These are phyloP conservation scores for Eucalyptus curtisii DNA, from an alignment of 345 rosid species.

Conservation along the genomic window DNA sequence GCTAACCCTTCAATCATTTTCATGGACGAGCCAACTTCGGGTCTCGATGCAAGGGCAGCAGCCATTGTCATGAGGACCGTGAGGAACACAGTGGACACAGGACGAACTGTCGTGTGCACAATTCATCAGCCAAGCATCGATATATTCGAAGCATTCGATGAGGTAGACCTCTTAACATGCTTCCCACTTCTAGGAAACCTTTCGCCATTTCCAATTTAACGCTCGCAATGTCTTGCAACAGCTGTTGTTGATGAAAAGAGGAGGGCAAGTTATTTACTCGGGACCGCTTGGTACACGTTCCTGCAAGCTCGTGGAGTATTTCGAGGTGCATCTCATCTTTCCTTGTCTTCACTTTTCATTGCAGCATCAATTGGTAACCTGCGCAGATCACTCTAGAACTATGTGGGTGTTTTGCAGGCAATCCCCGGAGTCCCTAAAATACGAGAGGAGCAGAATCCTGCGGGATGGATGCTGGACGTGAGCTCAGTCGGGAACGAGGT, in stretches of 20 bases:
- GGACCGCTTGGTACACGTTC: conserved; percentile 9
- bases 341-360: background rate
- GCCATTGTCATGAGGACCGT: conserved; percentile 52
- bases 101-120: conserved; percentile 52
- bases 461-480: conserved; percentile 11
- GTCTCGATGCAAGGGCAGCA: conserved; percentile 51
- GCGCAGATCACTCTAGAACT: background rate
- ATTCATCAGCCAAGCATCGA: conserved; percentile 54
- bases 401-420: background rate
- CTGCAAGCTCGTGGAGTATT: conserved; percentile 1
- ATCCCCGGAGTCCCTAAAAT: conserved; percentile 8
- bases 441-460: background rate
- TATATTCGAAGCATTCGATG: conserved; percentile 50
- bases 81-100: conserved; percentile 41
- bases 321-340: background rate
- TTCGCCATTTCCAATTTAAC: background rate
- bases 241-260: conserved; percentile 42
- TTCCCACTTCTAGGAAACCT: background rate
- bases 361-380: background rate
- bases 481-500: conserved; percentile 4
- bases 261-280: conserved; percentile 36
- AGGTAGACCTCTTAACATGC: background rate
- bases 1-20: conserved; percentile 52
- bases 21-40: conserved; percentile 52
- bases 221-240: background rate